phyloP scores from a whole-genome alignment of 225 moss, liverwort and hornwort genomes.

The Antitrichia curtipendula region DNA sequence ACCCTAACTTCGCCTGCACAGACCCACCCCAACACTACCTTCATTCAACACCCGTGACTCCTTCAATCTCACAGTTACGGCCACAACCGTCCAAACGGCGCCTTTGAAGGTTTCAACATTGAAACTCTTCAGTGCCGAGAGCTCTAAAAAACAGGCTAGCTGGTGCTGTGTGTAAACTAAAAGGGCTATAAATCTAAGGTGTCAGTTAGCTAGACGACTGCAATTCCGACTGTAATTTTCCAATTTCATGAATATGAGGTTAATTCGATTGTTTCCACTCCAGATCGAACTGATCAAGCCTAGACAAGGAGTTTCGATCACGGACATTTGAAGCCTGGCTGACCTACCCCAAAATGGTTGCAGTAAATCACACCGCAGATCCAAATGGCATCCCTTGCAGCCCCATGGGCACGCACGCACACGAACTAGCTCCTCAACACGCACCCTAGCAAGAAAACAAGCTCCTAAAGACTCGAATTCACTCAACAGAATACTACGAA shows the following conservation, averaged over 20 bases:
- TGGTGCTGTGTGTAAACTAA: not conserved
- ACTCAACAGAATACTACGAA: too few species aligned
- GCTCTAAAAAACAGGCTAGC: not conserved
- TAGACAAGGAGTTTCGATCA: not conserved
- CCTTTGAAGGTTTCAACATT: not conserved
- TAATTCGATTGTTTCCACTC: not conserved
- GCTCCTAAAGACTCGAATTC: not conserved
- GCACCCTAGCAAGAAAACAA: not conserved
- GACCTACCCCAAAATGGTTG: not conserved
- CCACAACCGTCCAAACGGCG: not conserved
- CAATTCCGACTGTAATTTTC: not conserved
- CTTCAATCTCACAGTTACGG: not conserved
- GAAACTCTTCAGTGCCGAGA: not conserved
- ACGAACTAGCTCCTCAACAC: not conserved
- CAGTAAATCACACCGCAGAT: not conserved
- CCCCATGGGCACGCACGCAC: not conserved
- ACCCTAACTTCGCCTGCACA: not conserved
- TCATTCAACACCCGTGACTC: not conserved
- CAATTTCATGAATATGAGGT: not conserved
- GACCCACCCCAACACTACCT: not conserved
- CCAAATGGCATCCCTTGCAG: not conserved
- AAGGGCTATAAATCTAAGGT: too few species aligned
- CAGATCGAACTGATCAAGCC: not conserved
- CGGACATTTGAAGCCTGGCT: not conserved
- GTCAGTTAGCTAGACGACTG: not conserved